Evolutionary conservation across 441 rosid genomes (phyloP).

Genomic region (Pelargonium australe): DNA sequence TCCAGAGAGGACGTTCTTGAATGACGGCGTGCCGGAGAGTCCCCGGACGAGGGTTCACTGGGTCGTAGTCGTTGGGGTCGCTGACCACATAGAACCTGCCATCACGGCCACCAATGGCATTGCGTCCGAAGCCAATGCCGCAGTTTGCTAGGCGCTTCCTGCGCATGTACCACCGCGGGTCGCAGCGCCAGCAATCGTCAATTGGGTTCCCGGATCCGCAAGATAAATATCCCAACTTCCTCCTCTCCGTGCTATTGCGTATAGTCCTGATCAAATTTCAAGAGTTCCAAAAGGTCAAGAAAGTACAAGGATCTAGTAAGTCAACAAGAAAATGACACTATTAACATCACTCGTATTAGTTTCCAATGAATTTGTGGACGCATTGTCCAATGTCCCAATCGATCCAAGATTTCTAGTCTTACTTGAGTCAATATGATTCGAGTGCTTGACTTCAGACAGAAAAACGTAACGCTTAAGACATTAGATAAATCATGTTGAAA

Average conservation of each 20-base stretch:
- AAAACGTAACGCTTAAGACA: no score
- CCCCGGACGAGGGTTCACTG: constrained; percentile 88
- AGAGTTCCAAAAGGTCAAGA: no score
- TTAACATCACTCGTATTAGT: no score
- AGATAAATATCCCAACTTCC: constrained; percentile 67
- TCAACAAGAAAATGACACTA: no score
- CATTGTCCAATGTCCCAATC: no score
- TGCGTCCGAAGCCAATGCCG: constrained; percentile 85
- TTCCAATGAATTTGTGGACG: no score
- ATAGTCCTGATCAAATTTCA: constrained; percentile 43
- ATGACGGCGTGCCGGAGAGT: constrained; percentile 87
- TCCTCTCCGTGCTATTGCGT: constrained; percentile 65
- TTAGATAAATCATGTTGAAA: no score
- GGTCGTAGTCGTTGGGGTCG: constrained; percentile 63
- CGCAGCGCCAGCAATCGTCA: constrained; percentile 93
- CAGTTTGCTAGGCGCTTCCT: constrained; percentile 87
- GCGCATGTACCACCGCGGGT: constrained; percentile 69
- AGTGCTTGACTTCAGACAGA: no score
- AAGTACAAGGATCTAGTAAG: no score
- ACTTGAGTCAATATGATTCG: no score
- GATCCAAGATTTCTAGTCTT: no score
- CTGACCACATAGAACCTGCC: constrained; percentile 81
- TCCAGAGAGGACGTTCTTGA: constrained; percentile 81
- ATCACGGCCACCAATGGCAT: constrained; percentile 85
- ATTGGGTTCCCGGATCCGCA: constrained; percentile 86